A percentile compares a stretch with the other conserved stretches of the same genome.
Evolutionary conservation across 768 basidiomycete species (phyloP).

Genomic region (Suillus luteus): DNA sequence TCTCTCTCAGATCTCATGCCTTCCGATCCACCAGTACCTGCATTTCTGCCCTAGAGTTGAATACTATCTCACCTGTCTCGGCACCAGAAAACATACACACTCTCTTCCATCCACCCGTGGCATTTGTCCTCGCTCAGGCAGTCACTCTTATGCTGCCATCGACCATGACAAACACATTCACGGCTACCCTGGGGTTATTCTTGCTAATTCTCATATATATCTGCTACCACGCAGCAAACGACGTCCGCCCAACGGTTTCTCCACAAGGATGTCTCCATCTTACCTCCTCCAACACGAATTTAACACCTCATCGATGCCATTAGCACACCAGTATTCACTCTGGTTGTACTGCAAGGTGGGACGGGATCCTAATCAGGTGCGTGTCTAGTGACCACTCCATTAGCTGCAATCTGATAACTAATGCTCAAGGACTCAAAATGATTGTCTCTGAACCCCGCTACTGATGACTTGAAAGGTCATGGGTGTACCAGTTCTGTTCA

Average conservation of each 20-base stretch:
- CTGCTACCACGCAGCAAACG: slow-evolving; percentile 46
- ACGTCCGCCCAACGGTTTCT: slow-evolving; percentile 57
- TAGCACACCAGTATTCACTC: slow-evolving; percentile 78
- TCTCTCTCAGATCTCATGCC: slow-evolving; percentile 39
- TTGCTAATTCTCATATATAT: slow-evolving; percentile 38
- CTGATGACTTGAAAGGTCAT: slow-evolving; percentile 23
- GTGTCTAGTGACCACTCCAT: slow-evolving; percentile 13
- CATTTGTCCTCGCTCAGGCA: too few relatives aligned
- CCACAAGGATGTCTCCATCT: slow-evolving; percentile 92
- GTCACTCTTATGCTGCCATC: background rate
- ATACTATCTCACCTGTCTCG: too few relatives aligned
- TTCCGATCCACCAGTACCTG: slow-evolving; percentile 32
- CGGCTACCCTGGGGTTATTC: slow-evolving; percentile 32
- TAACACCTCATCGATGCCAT: slow-evolving; percentile 66
- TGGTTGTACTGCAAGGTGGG: slow-evolving; percentile 89
- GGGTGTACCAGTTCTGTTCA: slow-evolving; percentile 90
- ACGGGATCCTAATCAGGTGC: slow-evolving; percentile 72
- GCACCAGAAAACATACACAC: too few relatives aligned
- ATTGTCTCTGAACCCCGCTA: background rate
- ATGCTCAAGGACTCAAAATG: slow-evolving; percentile 5
- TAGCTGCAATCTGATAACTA: slow-evolving; percentile 12
- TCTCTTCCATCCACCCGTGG: slow-evolving; percentile 37
- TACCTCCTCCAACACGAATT: slow-evolving; percentile 76
- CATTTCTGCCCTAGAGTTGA: too few relatives aligned
- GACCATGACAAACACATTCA: slow-evolving; percentile 18